Conservation (phyloP, 2,329 filamentous ascomycete genomes). For the Akanthomyces lecanii region DNA sequence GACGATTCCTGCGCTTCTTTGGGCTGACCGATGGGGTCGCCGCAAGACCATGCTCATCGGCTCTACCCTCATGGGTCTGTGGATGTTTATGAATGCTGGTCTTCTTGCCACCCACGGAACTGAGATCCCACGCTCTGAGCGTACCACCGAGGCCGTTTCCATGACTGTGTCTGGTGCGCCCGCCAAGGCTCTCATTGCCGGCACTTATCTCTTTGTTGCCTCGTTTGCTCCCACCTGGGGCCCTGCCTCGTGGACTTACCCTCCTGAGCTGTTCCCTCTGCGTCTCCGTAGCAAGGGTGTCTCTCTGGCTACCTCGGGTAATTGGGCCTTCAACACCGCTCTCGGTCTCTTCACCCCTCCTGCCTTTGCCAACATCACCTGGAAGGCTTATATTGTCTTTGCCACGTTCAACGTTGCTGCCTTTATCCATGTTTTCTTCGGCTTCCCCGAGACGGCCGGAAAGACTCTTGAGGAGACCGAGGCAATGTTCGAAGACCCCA, state of each 20-base stretch:
- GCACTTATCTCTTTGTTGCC: conserved; percentile 61
- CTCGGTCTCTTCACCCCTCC: conserved; percentile 37
- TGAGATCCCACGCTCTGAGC: conserved; percentile 39
- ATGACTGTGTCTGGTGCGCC: conserved; percentile 42
- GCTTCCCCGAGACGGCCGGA: conserved; percentile 53
- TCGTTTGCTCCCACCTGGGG: conserved; percentile 43
- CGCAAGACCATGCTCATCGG: conserved; percentile 64
- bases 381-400: conserved; percentile 50
- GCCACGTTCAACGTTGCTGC: conserved; percentile 48
- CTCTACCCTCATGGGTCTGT: conserved; percentile 60
- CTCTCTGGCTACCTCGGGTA: conserved; percentile 32
- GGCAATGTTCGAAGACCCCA: conserved; percentile 41
- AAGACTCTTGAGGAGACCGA: conserved; percentile 53
- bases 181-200: conserved; percentile 61
- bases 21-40: conserved; percentile 71
- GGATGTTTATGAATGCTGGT: conserved; percentile 52
- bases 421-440: conserved; percentile 49
- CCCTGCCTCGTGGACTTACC: conserved; percentile 44
- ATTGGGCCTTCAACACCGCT: conserved; percentile 40
- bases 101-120: conserved; percentile 46
- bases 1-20: conserved; percentile 72
- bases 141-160: conserved; percentile 43
- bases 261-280: conserved; percentile 37
- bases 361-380: conserved; percentile 39
- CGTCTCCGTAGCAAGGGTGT: conserved; percentile 36